Conservation (phyloP, 345 rosid species). For the Nephelium lappaceum region DNA sequence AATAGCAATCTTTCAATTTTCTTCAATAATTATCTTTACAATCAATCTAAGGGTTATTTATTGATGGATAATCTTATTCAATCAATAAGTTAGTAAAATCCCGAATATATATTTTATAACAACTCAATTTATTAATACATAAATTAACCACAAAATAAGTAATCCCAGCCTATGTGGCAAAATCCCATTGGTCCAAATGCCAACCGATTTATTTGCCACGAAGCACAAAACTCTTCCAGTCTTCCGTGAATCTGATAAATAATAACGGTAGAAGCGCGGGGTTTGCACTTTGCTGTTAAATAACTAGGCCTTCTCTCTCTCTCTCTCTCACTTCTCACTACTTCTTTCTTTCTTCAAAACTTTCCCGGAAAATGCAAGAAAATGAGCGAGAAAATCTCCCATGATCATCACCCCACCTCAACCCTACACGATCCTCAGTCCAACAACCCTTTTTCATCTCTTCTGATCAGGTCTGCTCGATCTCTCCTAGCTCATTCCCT, state of each 20-base stretch:
- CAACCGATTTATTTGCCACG: neutral
- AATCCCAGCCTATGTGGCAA: neutral
- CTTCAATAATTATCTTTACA: too few species aligned
- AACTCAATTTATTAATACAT: too few species aligned
- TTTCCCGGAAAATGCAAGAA: neutral
- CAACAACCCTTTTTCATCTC: neutral
- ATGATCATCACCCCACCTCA: neutral
- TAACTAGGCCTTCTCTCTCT: constrained; percentile 27
- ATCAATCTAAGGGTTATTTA: too few species aligned
- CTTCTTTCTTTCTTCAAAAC: neutral
- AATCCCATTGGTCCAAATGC: neutral
- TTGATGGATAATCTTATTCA: too few species aligned
- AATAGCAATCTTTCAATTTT: too few species aligned
- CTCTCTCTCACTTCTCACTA: constrained; percentile 27
- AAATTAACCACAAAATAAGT: too few species aligned
- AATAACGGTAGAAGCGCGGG: constrained; percentile 49
- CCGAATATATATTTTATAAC: too few species aligned
- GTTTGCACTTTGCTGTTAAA: constrained; percentile 20
- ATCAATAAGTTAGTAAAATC: too few species aligned
- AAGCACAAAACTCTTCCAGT: neutral
- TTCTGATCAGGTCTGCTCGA: neutral
- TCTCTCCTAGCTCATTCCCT: neutral
- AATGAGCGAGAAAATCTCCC: constrained; percentile 1
- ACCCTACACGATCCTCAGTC: neutral
- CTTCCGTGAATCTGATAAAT: constrained; percentile 59